Conservation (phyloP, 164 flowering plant species). For the Buxus sempervirens region DNA sequence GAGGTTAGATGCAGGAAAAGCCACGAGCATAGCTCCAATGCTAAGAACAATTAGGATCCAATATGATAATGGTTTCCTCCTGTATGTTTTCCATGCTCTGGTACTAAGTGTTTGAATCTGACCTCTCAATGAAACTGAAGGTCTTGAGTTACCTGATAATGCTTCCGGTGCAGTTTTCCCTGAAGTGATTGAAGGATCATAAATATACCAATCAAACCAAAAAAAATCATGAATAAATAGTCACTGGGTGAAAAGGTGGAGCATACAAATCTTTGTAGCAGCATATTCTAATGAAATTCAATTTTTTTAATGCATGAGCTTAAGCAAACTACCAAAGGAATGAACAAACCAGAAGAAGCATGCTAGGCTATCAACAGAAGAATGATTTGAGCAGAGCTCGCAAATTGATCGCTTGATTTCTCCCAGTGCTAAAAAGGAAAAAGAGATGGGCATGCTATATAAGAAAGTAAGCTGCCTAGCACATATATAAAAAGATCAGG, state of each 20-base stretch:
- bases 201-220: not conserved
- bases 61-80: constrained; percentile 56
- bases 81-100: constrained; percentile 35
- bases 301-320: not conserved
- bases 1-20: constrained; percentile 85
- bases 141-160: constrained; percentile 4
- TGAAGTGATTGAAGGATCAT: constrained; percentile 3
- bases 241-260: not conserved
- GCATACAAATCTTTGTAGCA: too few species aligned
- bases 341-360: not conserved
- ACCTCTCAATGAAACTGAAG: constrained; percentile 22
- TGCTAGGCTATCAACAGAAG: not conserved
- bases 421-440: not conserved
- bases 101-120: constrained; percentile 24
- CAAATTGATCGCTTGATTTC: too few species aligned
- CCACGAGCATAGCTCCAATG: constrained; percentile 70
- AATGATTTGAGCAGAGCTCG: too few species aligned
- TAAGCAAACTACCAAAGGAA: not conserved
- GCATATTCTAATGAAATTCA: not conserved
- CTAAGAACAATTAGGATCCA: constrained; percentile 71
- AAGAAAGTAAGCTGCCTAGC: not conserved
- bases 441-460: not conserved
- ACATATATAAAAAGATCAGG: too few species aligned
- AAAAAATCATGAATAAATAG: not conserved
- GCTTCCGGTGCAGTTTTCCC: constrained; percentile 11